phyloP scores from a whole-genome alignment of 805 yeast genomes.

The Cyberlindnera maclurae region DNA sequence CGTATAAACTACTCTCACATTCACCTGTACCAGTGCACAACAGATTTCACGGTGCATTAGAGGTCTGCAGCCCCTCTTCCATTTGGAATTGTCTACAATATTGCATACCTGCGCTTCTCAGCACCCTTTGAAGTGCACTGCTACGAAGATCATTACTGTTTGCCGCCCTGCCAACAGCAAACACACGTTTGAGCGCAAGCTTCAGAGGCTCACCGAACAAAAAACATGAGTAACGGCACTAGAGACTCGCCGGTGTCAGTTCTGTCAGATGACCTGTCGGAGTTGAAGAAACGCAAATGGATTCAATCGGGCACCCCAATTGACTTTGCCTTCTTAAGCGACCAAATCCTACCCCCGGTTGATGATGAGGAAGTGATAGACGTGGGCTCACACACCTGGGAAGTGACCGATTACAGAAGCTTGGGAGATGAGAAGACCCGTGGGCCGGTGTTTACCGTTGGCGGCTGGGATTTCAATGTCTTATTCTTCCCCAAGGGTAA shows the following conservation, averaged over 20 bases:
- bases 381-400: slow-evolving; percentile 33
- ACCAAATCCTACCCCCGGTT: slow-evolving; percentile 18
- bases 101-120: too few species aligned
- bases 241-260: too few species aligned
- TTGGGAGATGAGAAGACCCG: slow-evolving; percentile 23
- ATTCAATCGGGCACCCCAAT: slow-evolving; percentile 1
- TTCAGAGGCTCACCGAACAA: too few species aligned
- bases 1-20: background rate
- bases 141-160: too few species aligned
- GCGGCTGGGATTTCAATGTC: slow-evolving; percentile 60
- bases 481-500: slow-evolving; percentile 77
- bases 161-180: too few species aligned
- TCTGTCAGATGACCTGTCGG: background rate
- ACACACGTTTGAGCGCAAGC: too few species aligned
- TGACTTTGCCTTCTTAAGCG: slow-evolving; percentile 14
- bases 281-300: slow-evolving; percentile 7
- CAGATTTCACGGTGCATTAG: too few species aligned
- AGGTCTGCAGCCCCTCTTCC: too few species aligned
- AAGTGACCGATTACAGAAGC: slow-evolving; percentile 25
- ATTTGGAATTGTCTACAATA: too few species aligned
- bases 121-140: too few species aligned
- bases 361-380: slow-evolving; percentile 27
- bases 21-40: background rate
- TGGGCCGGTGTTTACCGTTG: slow-evolving; percentile 46
- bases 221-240: too few species aligned